Evolutionary conservation across 2,329 filamentous ascomycete species (phyloP), one percentile per base, ranked within the genome.

Genomic region (Aspergillus bombycis): DNA sequence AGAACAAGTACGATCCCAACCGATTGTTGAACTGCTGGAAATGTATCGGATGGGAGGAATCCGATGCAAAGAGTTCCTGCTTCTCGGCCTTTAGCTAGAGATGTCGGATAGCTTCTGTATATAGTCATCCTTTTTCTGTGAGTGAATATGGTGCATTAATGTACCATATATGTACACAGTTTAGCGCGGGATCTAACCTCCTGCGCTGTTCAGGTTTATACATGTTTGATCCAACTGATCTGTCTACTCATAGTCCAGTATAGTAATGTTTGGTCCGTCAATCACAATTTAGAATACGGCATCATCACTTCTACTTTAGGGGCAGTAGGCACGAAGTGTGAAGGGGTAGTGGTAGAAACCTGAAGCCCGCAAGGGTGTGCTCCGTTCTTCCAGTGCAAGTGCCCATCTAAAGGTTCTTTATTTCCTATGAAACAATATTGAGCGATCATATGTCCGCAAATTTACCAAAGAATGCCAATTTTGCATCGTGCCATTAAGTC

Each of bases 1-100:
- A 70, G 65, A 32, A 64, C 28, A 68, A 68, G 58, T 70, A 70
- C 58, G 68, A 70, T 34, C 68, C 68, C 8, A 21, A 30, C 0
- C 65, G 58, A 3, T 36, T 68, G 52, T 52, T 69, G 59, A 68
- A 45, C 45, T 68, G 67, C 53, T 68, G 65, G 65, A 68, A 68
- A 57, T 68, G 67, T 30, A 23, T 69, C 50, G 67, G 66, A 30
- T 67, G 65, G 65, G 48, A 61, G 61, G 61, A 65, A 34, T 48
- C 57, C 11, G 48, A 64, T 30, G 62, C 62, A 8, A 58, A 64
- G 32, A 62, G 58, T 46, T 60, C 59, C 16, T 62, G 62, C 45
- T 66, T 66, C 45, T 54, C 62, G 12, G 62, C 59, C 7, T 64
- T 66, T 21, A 54, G 32, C 30, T 54, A 54, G 32, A 10, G 14